These are phyloP conservation scores for Pilaira anomala DNA, from an alignment of 192 early-diverging fungal species.

Conservation along the genomic window DNA sequence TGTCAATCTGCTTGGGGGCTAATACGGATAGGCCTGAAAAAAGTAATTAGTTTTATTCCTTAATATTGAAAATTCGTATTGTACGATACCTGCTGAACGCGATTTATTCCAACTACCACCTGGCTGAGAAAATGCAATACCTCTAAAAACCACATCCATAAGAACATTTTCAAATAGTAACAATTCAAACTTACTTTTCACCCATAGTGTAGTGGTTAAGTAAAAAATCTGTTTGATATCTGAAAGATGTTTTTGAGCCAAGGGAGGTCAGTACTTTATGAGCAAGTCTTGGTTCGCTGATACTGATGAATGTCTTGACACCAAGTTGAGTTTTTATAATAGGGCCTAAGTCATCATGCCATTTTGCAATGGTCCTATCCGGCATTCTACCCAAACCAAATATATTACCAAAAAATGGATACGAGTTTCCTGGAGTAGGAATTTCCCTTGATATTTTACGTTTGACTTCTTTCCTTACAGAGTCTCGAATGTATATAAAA, in stretches of 20 bases:
- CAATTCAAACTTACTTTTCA: background rate
- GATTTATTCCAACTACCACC: slow-evolving; percentile 3
- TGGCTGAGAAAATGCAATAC: slow-evolving; percentile 4
- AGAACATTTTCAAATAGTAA: background rate
- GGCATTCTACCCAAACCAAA: background rate
- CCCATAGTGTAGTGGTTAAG: background rate
- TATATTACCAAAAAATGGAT: background rate
- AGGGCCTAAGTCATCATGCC: slow-evolving; percentile 2
- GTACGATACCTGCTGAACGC: background rate
- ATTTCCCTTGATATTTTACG: too few relatives aligned
- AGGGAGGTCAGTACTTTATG: background rate
- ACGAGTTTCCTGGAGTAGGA: too few relatives aligned
- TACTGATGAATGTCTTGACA: background rate
- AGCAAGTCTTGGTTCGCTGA: background rate
- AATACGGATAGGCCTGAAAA: too few relatives aligned
- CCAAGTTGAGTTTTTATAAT: slow-evolving; percentile 5
- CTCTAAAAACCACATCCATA: background rate
- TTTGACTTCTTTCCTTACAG: too few relatives aligned
- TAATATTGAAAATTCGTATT: background rate
- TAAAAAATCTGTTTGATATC: background rate
- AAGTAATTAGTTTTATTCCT: too few relatives aligned
- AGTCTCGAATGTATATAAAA: too few relatives aligned
- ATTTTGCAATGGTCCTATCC: background rate
- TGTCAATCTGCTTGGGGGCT: too few relatives aligned
- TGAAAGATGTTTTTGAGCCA: background rate